A percentile compares a stretch with the other conserved stretches of the same genome.
Evolutionary conservation across 164 flowering plant genomes (phyloP).

Genomic region (Tetrastigma voinierianum): DNA sequence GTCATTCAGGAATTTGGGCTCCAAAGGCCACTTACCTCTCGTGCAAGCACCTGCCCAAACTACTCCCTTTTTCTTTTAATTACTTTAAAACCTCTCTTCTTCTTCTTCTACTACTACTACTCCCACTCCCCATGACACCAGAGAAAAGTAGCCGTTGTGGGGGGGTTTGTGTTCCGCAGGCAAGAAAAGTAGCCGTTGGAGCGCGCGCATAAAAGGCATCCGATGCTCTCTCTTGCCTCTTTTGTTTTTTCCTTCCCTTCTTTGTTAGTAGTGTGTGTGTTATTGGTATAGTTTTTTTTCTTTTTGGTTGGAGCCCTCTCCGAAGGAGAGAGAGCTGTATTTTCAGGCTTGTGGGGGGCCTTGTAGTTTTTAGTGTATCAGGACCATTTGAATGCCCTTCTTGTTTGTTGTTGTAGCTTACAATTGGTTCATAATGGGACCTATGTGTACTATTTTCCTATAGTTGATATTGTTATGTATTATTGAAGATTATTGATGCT

Average conservation of each 20-base stretch:
- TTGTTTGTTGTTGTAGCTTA: too few species aligned
- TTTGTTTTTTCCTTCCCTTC: neutral
- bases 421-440: too few species aligned
- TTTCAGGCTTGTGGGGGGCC: too few species aligned
- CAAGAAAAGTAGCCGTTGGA: conserved; percentile 33
- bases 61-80: too few species aligned
- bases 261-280: conserved; percentile 1
- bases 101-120: too few species aligned
- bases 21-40: conserved; percentile 90
- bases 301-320: conserved; percentile 1
- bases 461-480: too few species aligned
- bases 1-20: conserved; percentile 86
- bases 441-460: too few species aligned
- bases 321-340: conserved; percentile 10
- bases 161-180: conserved; percentile 11
- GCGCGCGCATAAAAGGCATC: conserved; percentile 27
- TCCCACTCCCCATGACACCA: neutral
- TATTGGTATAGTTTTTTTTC: neutral
- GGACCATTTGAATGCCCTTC: too few species aligned
- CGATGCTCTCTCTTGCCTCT: conserved; percentile 28
- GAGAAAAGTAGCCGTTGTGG: conserved; percentile 19
- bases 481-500: too few species aligned
- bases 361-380: too few species aligned
- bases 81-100: too few species aligned
- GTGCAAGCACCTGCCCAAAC: too few species aligned